Evolutionary conservation across 1,284 basidiomycete genomes (phyloP), one percentile per base, ranked within the genome.

Genomic region (Wallemia hederae): DNA sequence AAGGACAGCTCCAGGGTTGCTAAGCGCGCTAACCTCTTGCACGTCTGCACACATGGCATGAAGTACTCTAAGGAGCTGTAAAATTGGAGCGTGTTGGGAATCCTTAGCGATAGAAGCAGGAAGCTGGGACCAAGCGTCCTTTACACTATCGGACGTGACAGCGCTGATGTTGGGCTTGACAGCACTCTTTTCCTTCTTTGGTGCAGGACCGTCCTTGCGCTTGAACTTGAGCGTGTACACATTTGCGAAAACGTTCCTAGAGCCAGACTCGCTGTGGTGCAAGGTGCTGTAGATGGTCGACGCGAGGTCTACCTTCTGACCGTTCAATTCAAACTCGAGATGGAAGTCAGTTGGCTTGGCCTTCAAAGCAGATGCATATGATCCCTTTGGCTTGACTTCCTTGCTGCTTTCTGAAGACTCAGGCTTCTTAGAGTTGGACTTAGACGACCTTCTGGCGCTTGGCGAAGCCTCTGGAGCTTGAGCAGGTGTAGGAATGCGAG

Each of bases 241-340:
- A 2, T 83, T 83, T 68, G 84, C 81, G 88, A 88, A 94, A 61
- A 92, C n/a, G 67, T 70, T 26, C 75, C 71, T 2, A 78, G 76
- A 7, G 75, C 71, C 67, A 49, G 65, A 62, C 67, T 89, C 85
- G 67, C 85, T 81, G 64, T 85, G 83, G 69, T 97, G 89, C 55
- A 97, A 83, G 0, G 89, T 91, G 1, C 91, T 91, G 67, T 94
- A 98, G 62, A 99, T 82, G 0, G 94, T 98, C 63, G 92, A 77
- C 68, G 90, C 84, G 63, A 92, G 72, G 0, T 82, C 81, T 25
- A 98, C 73, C 17, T 79, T 73, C 62, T 86, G 80, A 62, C 85
- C 88, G 66, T 88, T 86, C 77, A 97, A 83, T 22, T 79, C 83
- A 70, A 99, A 98, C 69, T 91, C 85, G 58, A 98, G 78, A 69